Evolutionary conservation across 306 rosid species (phyloP).

Genomic region (Spatholobus suberectus): DNA sequence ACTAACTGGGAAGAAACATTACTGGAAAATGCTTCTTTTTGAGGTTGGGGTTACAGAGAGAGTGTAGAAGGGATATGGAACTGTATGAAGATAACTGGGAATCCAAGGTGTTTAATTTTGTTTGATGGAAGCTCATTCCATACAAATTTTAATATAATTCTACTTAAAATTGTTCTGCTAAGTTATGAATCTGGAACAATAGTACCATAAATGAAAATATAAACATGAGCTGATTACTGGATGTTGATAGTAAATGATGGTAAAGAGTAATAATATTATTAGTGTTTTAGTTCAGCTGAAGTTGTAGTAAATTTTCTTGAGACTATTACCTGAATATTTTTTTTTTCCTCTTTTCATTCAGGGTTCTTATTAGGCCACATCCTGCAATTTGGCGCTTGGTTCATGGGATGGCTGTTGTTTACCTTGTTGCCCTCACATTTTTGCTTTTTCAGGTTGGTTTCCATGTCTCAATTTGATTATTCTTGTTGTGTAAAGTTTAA

Average conservation of each 20-base stretch:
- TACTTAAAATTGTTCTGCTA: neutral
- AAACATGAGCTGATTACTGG: neutral
- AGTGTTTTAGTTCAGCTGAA: conserved; percentile 11
- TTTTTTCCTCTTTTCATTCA: conserved; percentile 47
- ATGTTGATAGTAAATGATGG: conserved; percentile 14
- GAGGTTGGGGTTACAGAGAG: neutral
- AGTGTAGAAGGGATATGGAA: neutral
- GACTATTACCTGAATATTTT: conserved; percentile 19
- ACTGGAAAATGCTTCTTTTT: neutral
- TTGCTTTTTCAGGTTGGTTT: conserved; percentile 92
- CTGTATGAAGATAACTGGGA: conserved; percentile 8
- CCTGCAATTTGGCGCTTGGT: conserved; percentile 99
- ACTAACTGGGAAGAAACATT: neutral
- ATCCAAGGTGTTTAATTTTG: neutral
- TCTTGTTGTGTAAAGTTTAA: neutral
- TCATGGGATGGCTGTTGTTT: conserved; percentile 98
- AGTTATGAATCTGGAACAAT: neutral
- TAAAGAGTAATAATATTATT: neutral
- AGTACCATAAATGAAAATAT: neutral
- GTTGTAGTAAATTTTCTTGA: neutral
- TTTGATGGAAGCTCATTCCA: conserved; percentile 3
- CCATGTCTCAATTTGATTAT: conserved; percentile 1
- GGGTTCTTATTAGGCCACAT: conserved; percentile 98
- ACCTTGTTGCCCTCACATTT: conserved; percentile 93
- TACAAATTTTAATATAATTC: neutral